Conservation (phyloP, 2,329 filamentous ascomycete genomes). For the Venturia nashicola region DNA sequence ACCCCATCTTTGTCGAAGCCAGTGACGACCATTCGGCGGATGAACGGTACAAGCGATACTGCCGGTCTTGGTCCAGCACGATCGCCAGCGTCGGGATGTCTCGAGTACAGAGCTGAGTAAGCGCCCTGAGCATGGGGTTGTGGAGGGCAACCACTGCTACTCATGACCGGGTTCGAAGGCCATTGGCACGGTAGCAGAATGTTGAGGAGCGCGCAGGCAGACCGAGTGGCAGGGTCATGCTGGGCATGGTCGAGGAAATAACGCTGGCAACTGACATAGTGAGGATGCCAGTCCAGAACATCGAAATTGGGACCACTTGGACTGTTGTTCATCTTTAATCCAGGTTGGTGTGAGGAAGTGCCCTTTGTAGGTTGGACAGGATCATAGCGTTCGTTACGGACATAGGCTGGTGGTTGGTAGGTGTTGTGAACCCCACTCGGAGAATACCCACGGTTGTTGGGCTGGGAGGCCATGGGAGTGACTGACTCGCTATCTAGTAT, state of each 20-base stretch:
- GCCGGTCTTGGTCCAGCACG: slow-evolving; percentile 23
- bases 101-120: slow-evolving; percentile 12
- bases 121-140: slow-evolving; percentile 16
- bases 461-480: not conserved
- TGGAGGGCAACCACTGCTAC: slow-evolving; percentile 18
- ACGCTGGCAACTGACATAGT: slow-evolving; percentile 76
- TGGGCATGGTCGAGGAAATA: slow-evolving; percentile 92
- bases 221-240: slow-evolving; percentile 69
- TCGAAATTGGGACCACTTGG: slow-evolving; percentile 47
- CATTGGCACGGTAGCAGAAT: slow-evolving; percentile 83
- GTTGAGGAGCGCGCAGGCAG: slow-evolving; percentile 81
- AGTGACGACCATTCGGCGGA: slow-evolving; percentile 79
- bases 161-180: slow-evolving; percentile 33
- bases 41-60: slow-evolving; percentile 73
- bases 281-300: slow-evolving; percentile 86
- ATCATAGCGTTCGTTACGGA: not conserved
- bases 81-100: slow-evolving; percentile 12
- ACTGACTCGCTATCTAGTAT: not conserved
- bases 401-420: not conserved
- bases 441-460: not conserved
- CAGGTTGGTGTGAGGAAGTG: not conserved
- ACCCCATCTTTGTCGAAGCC: slow-evolving; percentile 79
- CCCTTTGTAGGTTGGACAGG: not conserved
- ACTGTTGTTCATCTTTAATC: slow-evolving; percentile 12
- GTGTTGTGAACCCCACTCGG: not conserved